Conservation (phyloP, 805 yeast species). For the Metschnikowia peoriensis region DNA sequence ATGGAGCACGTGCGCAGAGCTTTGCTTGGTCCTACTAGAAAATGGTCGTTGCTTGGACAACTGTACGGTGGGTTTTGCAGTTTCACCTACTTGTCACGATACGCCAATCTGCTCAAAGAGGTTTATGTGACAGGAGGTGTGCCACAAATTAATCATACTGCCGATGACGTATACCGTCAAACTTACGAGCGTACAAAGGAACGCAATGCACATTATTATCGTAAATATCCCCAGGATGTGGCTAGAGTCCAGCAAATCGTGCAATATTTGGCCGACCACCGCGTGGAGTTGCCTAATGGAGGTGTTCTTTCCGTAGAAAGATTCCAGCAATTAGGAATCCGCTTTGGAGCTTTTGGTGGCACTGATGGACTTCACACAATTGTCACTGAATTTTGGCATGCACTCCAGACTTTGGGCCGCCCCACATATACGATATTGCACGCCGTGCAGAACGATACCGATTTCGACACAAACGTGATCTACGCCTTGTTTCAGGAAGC, state of each 20-base stretch:
- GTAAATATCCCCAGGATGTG: slow-evolving; percentile 48
- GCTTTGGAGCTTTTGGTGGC: slow-evolving; percentile 52
- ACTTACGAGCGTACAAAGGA: slow-evolving; percentile 48
- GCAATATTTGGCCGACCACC: slow-evolving; percentile 27
- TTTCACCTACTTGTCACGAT: slow-evolving; percentile 48
- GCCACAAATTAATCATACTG: slow-evolving; percentile 47
- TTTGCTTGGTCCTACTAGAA: slow-evolving; percentile 29
- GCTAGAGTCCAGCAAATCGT: slow-evolving; percentile 37
- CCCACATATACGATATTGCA: slow-evolving; percentile 40
- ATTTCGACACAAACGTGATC: slow-evolving; percentile 53
- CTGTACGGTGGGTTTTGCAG: slow-evolving; percentile 56
- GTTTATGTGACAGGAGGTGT: slow-evolving; percentile 57
- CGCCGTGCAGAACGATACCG: slow-evolving; percentile 29
- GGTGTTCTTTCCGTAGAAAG: slow-evolving; percentile 49
- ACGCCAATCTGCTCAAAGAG: slow-evolving; percentile 40
- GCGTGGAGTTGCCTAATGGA: slow-evolving; percentile 47
- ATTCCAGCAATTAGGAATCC: slow-evolving; percentile 52
- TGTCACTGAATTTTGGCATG: slow-evolving; percentile 40
- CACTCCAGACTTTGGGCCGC: slow-evolving; percentile 32
- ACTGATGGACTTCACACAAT: slow-evolving; percentile 47
- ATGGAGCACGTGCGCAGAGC: slow-evolving; percentile 44
- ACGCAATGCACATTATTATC: slow-evolving; percentile 47
- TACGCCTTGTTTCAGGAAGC: slow-evolving; percentile 60
- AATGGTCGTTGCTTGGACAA: slow-evolving; percentile 57
- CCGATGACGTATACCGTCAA: slow-evolving; percentile 49